Conservation (phyloP, 192 early-diverging fungal genomes). For the Coemansia sp. region DNA sequence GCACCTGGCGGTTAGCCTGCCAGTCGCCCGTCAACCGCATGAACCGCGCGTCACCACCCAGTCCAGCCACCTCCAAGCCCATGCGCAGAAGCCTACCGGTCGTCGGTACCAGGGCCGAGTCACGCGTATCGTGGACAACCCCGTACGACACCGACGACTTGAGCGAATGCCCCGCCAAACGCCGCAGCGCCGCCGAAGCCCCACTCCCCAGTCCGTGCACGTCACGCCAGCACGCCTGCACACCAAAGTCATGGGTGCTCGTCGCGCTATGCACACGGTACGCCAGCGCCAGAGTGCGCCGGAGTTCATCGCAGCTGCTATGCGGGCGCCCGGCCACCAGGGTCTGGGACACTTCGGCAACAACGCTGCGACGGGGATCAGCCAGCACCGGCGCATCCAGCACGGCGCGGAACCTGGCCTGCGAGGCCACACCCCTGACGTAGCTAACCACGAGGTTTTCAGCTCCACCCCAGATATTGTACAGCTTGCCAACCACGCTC, state of each 20-base stretch:
- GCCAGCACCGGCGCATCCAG: conserved; percentile 67
- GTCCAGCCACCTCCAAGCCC: conserved; percentile 69
- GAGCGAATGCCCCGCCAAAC: conserved; percentile 77
- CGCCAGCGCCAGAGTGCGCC: conserved; percentile 56
- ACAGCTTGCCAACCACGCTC: conserved; percentile 64
- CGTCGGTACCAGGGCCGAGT: conserved; percentile 75
- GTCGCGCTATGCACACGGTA: conserved; percentile 1
- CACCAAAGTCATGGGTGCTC: conserved; percentile 61
- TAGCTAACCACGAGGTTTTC: conserved; percentile 74
- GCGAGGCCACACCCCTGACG: conserved; percentile 71
- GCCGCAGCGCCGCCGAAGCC: conserved; percentile 58
- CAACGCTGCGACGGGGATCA: conserved; percentile 64
- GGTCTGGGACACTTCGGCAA: conserved; percentile 63
- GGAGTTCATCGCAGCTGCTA: conserved; percentile 71
- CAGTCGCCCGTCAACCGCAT: conserved; percentile 66
- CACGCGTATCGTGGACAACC: conserved; percentile 66
- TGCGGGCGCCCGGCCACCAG: conserved; percentile 61
- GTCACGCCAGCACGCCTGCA: conserved; percentile 76
- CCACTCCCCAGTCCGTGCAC: conserved; percentile 52
- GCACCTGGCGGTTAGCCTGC: conserved; percentile 58
- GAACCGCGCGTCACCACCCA: conserved; percentile 80
- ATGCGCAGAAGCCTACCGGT: conserved; percentile 55
- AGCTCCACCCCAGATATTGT: conserved; percentile 86
- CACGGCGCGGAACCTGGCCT: conserved; percentile 58
- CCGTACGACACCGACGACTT: conserved; percentile 76